Evolutionary conservation across 352 stramenopile species (phyloP), one percentile per base, ranked within the genome.

Genomic region (Phytophthora boehmeriae): DNA sequence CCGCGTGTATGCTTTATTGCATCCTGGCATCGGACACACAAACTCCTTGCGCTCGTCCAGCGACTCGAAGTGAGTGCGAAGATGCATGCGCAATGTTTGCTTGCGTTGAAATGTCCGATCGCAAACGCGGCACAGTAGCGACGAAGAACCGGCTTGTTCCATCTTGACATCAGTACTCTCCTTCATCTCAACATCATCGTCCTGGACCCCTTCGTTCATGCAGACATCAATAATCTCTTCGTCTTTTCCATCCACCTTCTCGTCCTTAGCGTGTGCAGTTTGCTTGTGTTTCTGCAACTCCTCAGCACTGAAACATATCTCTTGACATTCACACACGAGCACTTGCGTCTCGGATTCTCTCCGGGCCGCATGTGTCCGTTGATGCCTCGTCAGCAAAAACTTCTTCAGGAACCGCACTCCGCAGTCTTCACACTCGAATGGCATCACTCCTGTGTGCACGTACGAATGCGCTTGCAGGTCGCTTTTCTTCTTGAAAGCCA

Each of bases 401-500:
- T 70, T 67, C 51, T 94, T 94, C 10, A 80, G 54, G 54, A 90
- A 95, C 4, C 73, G 67, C 30, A 80, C 54, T 9, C 63, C 62
- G 56, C 86, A 95, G 19, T 83, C 69, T 1, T 75, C 58, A 35
- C 86, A 95, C 55, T 81, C 71, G 14, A 95, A 95, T 43, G 86
- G 86, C 9, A 86, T 38, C 39, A 90, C 68, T 20, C 86, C 86
- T 2, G 80, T 95, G 61, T 95, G 86, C 3, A 91, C 81, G 50
- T 82, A 95, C 48, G 75, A 72, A 39, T 95, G 86, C 9, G 81
- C 82, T 60, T 93, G 83, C 17, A 95, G 63, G 8, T 84, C 66
- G 44, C 65, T 82, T 68, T 93, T 95, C 69, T 95, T 95, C 70
- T 91, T 92, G 61, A 93, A 95, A 32, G 68, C 57, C 46, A 82